Evolutionary conservation across 148 eudicot genomes (phyloP).

Genomic region (Nyssa sinensis): DNA sequence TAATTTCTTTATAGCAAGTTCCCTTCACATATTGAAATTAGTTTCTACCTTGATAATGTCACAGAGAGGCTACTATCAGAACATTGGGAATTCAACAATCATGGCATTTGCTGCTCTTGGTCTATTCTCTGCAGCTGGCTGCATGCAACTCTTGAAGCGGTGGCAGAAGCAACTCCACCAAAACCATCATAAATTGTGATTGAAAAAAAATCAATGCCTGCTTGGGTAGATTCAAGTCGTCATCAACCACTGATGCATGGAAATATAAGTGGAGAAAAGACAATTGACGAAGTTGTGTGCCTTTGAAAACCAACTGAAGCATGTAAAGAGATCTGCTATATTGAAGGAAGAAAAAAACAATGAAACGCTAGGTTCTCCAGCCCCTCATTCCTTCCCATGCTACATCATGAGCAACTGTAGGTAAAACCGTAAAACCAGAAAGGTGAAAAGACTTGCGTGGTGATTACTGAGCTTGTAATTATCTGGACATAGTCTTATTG

Average conservation of each 20-base stretch:
- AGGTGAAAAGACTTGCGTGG: not conserved
- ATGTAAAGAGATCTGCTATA: not conserved
- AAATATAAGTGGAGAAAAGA: not conserved
- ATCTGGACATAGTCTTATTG: too few species aligned
- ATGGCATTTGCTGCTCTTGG: constrained; percentile 64
- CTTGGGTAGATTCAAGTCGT: not conserved
- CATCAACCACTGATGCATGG: not conserved
- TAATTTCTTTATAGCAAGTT: too few species aligned
- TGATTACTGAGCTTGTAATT: too few species aligned
- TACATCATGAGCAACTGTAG: not conserved
- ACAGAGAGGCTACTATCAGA: constrained; percentile 73
- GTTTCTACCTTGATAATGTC: constrained; percentile 14
- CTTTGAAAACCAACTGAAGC: not conserved
- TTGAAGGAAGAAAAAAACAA: not conserved
- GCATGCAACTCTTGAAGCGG: constrained; percentile 66
- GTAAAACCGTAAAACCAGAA: not conserved
- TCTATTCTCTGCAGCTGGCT: constrained; percentile 72
- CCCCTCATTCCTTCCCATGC: not conserved
- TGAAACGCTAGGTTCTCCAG: not conserved
- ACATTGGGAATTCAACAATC: constrained; percentile 66
- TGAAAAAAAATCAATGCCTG: not conserved
- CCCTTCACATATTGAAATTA: not conserved
- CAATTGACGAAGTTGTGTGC: not conserved
- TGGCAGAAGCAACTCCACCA: constrained; percentile 76
- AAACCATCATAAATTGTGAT: constrained; percentile 57